Conservation (phyloP, 305 asterid species). For the Withania somnifera region DNA sequence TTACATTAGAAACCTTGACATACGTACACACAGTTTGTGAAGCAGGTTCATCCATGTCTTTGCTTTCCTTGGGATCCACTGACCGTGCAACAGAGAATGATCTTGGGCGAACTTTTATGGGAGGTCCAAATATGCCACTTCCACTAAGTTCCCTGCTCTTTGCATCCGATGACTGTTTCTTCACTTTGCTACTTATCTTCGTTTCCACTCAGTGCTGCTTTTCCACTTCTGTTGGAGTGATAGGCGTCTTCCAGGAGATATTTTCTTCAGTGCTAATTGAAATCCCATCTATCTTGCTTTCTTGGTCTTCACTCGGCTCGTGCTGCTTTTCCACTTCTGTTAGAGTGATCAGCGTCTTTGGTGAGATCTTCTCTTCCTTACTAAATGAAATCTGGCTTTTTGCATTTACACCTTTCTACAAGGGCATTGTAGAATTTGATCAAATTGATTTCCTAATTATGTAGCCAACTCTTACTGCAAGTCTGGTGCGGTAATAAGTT, state of each 20-base stretch:
- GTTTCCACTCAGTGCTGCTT: slow-evolving; percentile 71
- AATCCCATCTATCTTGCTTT: slow-evolving; percentile 35
- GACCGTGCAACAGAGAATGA: slow-evolving; percentile 40
- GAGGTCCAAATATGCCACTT: slow-evolving; percentile 76
- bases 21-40: slow-evolving; percentile 74
- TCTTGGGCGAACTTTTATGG: slow-evolving; percentile 50
- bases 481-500: background rate
- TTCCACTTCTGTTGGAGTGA: slow-evolving; percentile 60
- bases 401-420: slow-evolving; percentile 72
- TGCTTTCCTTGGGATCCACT: slow-evolving; percentile 39
- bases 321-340: slow-evolving; percentile 83
- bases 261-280: background rate
- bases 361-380: slow-evolving; percentile 41
- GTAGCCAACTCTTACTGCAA: background rate
- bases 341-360: slow-evolving; percentile 28
- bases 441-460: background rate
- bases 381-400: slow-evolving; percentile 83
- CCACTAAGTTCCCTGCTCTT: slow-evolving; percentile 78
- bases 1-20: slow-evolving; percentile 81
- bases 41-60: slow-evolving; percentile 59
- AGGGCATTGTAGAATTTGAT: background rate
- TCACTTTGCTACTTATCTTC: slow-evolving; percentile 40
- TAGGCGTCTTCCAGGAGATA: slow-evolving; percentile 17
- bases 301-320: slow-evolving; percentile 62
- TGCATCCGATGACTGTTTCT: slow-evolving; percentile 62